Evolutionary conservation across 148 eudicot genomes (phyloP), one percentile per base, ranked within the genome.

Genomic region (Camellia lanceoleosa): DNA sequence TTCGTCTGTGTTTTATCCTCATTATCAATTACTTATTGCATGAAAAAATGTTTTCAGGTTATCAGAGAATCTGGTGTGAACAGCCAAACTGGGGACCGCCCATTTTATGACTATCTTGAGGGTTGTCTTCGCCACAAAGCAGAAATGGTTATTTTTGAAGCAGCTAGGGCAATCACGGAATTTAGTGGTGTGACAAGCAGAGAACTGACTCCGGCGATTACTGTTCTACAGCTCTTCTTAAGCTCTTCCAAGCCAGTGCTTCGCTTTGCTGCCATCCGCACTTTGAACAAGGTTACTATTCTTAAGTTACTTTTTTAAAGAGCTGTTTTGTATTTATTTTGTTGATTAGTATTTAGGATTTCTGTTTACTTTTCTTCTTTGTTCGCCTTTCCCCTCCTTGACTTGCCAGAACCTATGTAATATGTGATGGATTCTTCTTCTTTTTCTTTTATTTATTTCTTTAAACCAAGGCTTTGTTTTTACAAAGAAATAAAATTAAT

Each of bases 131-230:
- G 99, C 52, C 98, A 96, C 83, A 96, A 96, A 89, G 99, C 99
- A 83, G 99, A 96, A 87, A 96, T 96, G 99, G 99, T 96, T 73
- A 93, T 93, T 73, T 92, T 96, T 82, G 99, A 96, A 84, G 95
- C 99, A 79, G 97, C 99, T 44, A 93, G 97, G 82, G 99, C 99
- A 74, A 96, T 96, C 71, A 96, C 99, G 5, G 99, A 93, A 83
- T 89, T 96, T 75, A 93, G 79, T 82, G 93, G 92, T 56, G 98
- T 96, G 46, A 92, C 99, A 80, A 89, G 90, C 81, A 87, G 99
- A 82, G 99, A 96, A 80, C 79, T 96, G 78, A 96, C 97, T 80
- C 99, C 99, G 58, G 99, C 99, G 58, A 91, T 96, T 77, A 96
- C 99, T 77, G 99, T 96, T n/a, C 85, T 96, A 52, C 99, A 96